Evolutionary conservation across 352 stramenopile species (phyloP).

Genomic region (Phytopythium sindhum): DNA sequence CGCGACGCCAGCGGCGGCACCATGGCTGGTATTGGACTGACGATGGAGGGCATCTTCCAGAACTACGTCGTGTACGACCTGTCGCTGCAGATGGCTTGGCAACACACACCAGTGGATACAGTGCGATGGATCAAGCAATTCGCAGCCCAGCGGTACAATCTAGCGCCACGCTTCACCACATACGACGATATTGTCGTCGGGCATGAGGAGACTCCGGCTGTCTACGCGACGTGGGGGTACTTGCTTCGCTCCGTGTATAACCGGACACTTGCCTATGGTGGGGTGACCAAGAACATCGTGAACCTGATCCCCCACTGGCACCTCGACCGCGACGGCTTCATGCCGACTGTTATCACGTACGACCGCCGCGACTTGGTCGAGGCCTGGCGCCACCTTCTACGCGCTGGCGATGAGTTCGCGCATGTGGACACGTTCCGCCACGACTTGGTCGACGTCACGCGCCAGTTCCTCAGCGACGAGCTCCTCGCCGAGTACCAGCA

Average conservation of each 20-base stretch:
- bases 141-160: conserved; percentile 57
- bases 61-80: conserved; percentile 87
- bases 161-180: background rate
- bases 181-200: background rate
- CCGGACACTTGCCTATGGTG: conserved; percentile 53
- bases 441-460: conserved; percentile 79
- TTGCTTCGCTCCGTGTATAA: conserved; percentile 72
- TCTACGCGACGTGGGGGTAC: conserved; percentile 45
- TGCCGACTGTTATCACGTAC: conserved; percentile 73
- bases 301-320: conserved; percentile 69
- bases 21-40: conserved; percentile 73
- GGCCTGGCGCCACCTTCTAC: conserved; percentile 57
- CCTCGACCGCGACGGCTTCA: conserved; percentile 62
- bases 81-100: conserved; percentile 70
- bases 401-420: conserved; percentile 33
- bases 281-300: conserved; percentile 72
- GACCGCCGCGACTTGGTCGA: conserved; percentile 53
- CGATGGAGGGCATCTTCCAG: conserved; percentile 86
- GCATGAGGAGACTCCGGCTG: background rate
- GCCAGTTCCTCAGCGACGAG: conserved; percentile 66
- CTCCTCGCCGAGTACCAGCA: conserved; percentile 57
- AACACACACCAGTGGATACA: conserved; percentile 38
- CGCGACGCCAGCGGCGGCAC: conserved; percentile 46
- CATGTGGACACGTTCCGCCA: conserved; percentile 59
- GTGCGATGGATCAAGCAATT: conserved; percentile 50